Base-by-base conservation (phyloP, 2,329 filamentous ascomycete genomes). In the Gaeumannomyces sp. region DNA sequence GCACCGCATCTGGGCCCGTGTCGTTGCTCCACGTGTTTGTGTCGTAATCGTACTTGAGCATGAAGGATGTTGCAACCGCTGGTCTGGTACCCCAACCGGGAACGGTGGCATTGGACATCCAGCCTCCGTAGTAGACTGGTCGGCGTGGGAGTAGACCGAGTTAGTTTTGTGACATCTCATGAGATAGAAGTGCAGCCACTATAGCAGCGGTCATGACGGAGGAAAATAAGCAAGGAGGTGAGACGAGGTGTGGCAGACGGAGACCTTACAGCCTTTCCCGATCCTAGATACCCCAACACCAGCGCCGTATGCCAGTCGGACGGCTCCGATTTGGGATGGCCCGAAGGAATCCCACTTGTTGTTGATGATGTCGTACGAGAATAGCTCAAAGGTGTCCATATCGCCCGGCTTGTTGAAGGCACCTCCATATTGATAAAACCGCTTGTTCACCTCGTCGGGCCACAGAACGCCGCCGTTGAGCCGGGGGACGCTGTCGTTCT, bases 371-470 rank as follows among this genome's bases (percentile, higher is more conserved):
- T 89, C 86, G 73, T 86, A 89, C 6, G 78, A 76, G 74, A 83
- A 86, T 33, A 89, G 79, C 28, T 74, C 74, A 64, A 83, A 82
- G 0, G 56, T 63, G 16, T 78, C 71, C 53, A 77, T 74, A 2
- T 67, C 65, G 31, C 76, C 71, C 33, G 76, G 71, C 19, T 70
- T 71, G 65, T 73, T 72, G 68, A 81, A 84, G 67, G 88, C 83
- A 60, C 87, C 87, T 14, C 86, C 87, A 69, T 83, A 89, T 2
- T 86, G 76, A 71, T 87, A 89, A 62, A 89, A 80, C 59, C 81
- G 78, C 71, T 88, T 87, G 74, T 89, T 89, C 56, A 85, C 78
- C 31, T 81, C 76, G 71, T 89, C 87, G 10, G 80, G 77, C 86
- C 86, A 89, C 16, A 89, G 74, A 3, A 81, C 72, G 33, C 78